Conservation (phyloP, 169 alveolate genomes). For the Pseudocohnilembus persalinus region DNA sequence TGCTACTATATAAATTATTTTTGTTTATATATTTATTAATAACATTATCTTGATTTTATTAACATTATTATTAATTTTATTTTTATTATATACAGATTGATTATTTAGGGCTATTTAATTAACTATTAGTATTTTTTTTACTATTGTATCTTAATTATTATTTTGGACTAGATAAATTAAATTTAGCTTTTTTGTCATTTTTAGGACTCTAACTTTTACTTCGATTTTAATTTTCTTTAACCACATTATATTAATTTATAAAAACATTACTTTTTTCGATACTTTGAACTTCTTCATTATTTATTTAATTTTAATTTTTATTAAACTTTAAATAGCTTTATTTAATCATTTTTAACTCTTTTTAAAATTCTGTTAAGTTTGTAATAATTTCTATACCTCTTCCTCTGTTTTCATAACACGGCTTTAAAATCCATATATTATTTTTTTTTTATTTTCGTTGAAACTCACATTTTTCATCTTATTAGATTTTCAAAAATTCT, state of each 20-base stretch:
- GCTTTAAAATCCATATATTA: conserved; percentile 42
- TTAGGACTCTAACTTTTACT: conserved; percentile 8
- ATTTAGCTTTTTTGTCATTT: conserved; percentile 34
- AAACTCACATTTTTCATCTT: too few relatives aligned
- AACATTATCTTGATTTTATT: too few relatives aligned
- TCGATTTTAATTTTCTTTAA: neutral
- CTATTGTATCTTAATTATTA: too few relatives aligned
- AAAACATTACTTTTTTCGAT: neutral
- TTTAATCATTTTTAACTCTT: conserved; percentile 20
- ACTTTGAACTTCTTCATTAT: too few relatives aligned
- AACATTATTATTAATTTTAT: too few relatives aligned
- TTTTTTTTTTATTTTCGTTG: conserved; percentile 38
- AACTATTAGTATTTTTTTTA: too few relatives aligned
- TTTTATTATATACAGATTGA: too few relatives aligned
- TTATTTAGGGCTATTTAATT: too few relatives aligned
- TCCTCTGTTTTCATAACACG: conserved; percentile 50
- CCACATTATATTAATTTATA: neutral
- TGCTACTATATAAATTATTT: too few relatives aligned
- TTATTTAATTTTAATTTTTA: conserved; percentile 1
- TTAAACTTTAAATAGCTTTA: conserved; percentile 10
- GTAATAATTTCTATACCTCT: conserved; percentile 34
- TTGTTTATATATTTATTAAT: too few relatives aligned
- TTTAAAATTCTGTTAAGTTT: conserved; percentile 19
- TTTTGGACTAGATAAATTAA: too few relatives aligned
- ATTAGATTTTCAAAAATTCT: conserved; percentile 53